Evolutionary conservation across 805 yeast genomes (phyloP).

Genomic region (Nakazawaea peltata): DNA sequence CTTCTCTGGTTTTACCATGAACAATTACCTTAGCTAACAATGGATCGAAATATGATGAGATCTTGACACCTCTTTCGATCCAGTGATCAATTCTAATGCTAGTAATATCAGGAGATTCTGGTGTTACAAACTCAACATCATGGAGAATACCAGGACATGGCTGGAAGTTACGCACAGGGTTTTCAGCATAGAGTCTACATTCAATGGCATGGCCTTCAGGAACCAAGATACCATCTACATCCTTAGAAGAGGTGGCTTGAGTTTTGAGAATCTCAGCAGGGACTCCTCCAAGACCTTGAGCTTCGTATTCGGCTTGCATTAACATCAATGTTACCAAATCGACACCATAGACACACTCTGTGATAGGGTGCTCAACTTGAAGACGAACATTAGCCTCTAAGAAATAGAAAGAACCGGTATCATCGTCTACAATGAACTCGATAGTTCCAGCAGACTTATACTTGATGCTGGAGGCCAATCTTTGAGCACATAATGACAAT

Average conservation of each 20-base stretch:
- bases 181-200: constrained; percentile 21
- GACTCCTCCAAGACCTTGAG: constrained; percentile 13
- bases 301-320: constrained; percentile 19
- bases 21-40: constrained; percentile 21
- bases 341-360: constrained; percentile 18
- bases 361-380: constrained; percentile 23
- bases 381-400: constrained; percentile 22
- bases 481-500: constrained; percentile 14
- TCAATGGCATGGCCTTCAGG: constrained; percentile 22
- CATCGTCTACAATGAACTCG: constrained; percentile 21
- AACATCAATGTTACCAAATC: constrained; percentile 20
- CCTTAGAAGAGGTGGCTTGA: constrained; percentile 7
- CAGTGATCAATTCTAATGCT: constrained; percentile 19
- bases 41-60: constrained; percentile 24
- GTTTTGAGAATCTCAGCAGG: constrained; percentile 12
- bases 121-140: constrained; percentile 13
- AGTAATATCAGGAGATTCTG: not conserved
- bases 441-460: constrained; percentile 24
- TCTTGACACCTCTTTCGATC: constrained; percentile 18
- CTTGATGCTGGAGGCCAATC: constrained; percentile 16
- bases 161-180: constrained; percentile 18
- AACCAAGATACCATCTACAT: constrained; percentile 12
- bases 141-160: constrained; percentile 22
- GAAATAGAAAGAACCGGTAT: constrained; percentile 17
- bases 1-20: constrained; percentile 16